Base-by-base conservation (phyloP, 495 filamentous ascomycete species). In the Penicillium samsonianum region DNA sequence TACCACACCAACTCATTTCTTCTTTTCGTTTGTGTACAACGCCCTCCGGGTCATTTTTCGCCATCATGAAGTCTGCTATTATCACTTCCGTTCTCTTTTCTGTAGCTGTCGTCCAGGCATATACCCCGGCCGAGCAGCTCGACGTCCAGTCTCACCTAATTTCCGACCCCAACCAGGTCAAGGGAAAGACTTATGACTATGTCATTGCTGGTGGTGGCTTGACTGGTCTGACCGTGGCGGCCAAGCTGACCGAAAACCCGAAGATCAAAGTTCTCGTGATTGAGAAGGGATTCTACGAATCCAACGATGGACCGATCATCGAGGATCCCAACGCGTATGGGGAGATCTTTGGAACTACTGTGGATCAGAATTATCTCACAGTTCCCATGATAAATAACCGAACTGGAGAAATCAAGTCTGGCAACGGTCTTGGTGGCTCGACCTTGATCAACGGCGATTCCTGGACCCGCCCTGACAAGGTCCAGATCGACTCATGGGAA, bases 381-480 rank as follows among this genome's bases (percentile, higher is more conserved):
- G 31, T 53, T 3, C 57, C 56, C 10, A 53, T 46, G 3, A 65
- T 61, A 47, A 59, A 67, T 19, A 60, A 61, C 12, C 59, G 51
- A 5, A 52, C 60, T 1, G 50, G 49, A 14, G 22, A 42, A 11
- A 63, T 71, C 40, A 46, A 53, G 20, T 62, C 68, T 5, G 68
- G 66, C 17, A 71, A 70, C 9, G 67, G 66, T 6, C 66, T 74
- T 3, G 85, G 84, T 11, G 85, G 84, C 5, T 80, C 80, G 16
- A 85, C 81, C 9, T 75, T 75, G 6, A 71, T 87, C 55, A 87
- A 86, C 54, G 78, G 77, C 35, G 68, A 75, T 44, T 76, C 79
- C 60, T 75, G 73, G 60, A 73, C 81, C 14, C 73, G 79, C 41
- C 66, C 76, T 0, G 72, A 76, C 22, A 73, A 71, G 33, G 67